These are phyloP conservation scores for Canavalia gladiata DNA, from an alignment of 306 rosid species.

Conservation along the genomic window DNA sequence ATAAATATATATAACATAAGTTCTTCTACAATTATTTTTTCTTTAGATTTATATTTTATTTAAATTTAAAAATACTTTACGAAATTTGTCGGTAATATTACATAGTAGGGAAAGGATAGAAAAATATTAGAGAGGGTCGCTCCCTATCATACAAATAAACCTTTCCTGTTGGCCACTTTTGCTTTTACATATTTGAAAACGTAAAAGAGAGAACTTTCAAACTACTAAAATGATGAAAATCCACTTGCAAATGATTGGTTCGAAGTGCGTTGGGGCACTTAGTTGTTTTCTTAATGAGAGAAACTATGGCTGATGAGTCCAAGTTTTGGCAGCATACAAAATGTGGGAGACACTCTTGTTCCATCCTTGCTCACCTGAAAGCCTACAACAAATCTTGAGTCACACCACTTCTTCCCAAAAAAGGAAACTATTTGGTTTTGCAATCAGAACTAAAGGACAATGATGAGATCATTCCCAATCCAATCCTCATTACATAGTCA, in stretches of 20 bases:
- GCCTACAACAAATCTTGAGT: constrained; percentile 61
- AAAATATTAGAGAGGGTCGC: neutral
- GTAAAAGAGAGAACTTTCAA: constrained; percentile 39
- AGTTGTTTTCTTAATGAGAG: constrained; percentile 56
- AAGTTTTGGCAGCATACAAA: constrained; percentile 53
- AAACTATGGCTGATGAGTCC: constrained; percentile 57
- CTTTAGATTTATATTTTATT: no score
- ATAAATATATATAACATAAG: no score
- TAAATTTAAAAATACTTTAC: no score
- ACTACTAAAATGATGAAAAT: constrained; percentile 50
- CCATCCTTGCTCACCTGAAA: constrained; percentile 63
- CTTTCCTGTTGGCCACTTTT: constrained; percentile 38
- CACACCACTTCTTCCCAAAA: constrained; percentile 52
- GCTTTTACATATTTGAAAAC: constrained; percentile 49
- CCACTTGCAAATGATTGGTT: constrained; percentile 56
- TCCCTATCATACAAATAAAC: constrained; percentile 29
- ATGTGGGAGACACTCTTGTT: constrained; percentile 78
- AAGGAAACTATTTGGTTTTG: constrained; percentile 46
- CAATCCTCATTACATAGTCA: constrained; percentile 41
- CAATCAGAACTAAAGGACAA: constrained; percentile 22
- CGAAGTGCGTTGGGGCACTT: constrained; percentile 63
- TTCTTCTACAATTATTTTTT: no score
- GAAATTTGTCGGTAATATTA: neutral
- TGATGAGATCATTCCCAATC: constrained; percentile 42
- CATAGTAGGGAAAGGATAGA: neutral